Base-by-base conservation (phyloP, 805 yeast species). In the Metschnikowia bowlesiae region DNA sequence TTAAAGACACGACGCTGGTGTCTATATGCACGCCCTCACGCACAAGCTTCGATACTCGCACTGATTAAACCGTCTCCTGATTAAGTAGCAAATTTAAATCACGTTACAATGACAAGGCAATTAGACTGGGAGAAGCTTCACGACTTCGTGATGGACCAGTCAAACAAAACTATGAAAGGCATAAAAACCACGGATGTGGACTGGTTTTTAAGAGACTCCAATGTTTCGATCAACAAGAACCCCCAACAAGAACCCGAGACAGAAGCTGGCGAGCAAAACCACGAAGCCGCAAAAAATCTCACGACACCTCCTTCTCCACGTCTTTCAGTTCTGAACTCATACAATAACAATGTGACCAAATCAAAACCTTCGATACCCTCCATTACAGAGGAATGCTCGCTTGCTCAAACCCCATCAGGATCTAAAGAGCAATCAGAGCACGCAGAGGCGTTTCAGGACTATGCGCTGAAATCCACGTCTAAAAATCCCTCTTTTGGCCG, bases 121-220 rank as follows among this genome's bases (percentile, higher is more conserved):
- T 40, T 48, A 36, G 57, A 54, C 44, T 52, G 53, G 57, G 43
- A 45, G 42, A 47, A 49, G 28, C 44, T 54, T 40, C 53, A 52
- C 32, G 51, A 41, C 14, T 48, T 49, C 6, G 55, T 52, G 22
- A 10, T 51, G 42, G 57, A 56, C 31, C 54, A 54, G 41, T 44
- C 57, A n/a, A 53, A 47, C 26, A 47, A 47, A 39, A 46, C 44
- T 3, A 44, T 53, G 10, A 48, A 51, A 41, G 77, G 74, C 5
- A 70, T 76, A 32, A 63, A 68, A 32, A 70, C 68, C 47, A 64
- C 65, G 26, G 82, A 79, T 51, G 74, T 79, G 22, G 80, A 77
- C 57, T 79, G 83, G 83, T 71, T 79, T 50, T 64, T 79, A 18
- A 64, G 82, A 51, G 76, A 71, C 52, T 51, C 69, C 28, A 55